Evolutionary conservation across 805 yeast genomes (phyloP).

Genomic region (Danielozyma ontarioensis): DNA sequence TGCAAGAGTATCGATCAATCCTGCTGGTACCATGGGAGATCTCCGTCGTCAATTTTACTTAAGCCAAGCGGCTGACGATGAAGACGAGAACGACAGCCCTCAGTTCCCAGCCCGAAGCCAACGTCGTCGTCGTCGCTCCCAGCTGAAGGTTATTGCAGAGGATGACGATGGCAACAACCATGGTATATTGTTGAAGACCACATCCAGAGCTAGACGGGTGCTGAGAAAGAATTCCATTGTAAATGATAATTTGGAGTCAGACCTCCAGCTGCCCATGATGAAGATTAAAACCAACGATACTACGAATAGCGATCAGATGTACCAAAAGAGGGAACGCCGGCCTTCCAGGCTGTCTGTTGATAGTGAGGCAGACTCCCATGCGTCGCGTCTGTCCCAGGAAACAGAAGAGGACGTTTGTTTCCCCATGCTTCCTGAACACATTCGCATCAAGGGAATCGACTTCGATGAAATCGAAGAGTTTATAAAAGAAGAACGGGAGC

Average conservation of each 20-base stretch:
- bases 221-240: constrained; percentile 1
- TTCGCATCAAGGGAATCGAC: constrained; percentile 71
- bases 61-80: neutral
- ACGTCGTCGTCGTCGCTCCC: neutral
- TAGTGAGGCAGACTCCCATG: constrained; percentile 66
- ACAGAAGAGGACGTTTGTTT: constrained; percentile 98
- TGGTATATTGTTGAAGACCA: constrained; percentile 1
- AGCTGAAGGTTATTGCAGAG: neutral
- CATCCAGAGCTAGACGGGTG: constrained; percentile 1
- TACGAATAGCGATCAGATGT: constrained; percentile 8
- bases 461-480: constrained; percentile 87
- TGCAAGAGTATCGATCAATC: neutral
- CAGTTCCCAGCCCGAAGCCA: neutral
- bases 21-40: neutral
- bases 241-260: constrained; percentile 17
- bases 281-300: constrained; percentile 21
- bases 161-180: neutral
- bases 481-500: constrained; percentile 54
- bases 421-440: constrained; percentile 73
- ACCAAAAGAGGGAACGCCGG: constrained; percentile 24
- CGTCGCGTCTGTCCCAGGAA: constrained; percentile 76
- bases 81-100: neutral
- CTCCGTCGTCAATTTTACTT: neutral
- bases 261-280: constrained; percentile 24
- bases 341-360: constrained; percentile 40